Conservation (phyloP, 371 early-diverging fungal genomes). For the Caulochytrium protostelioides region DNA sequence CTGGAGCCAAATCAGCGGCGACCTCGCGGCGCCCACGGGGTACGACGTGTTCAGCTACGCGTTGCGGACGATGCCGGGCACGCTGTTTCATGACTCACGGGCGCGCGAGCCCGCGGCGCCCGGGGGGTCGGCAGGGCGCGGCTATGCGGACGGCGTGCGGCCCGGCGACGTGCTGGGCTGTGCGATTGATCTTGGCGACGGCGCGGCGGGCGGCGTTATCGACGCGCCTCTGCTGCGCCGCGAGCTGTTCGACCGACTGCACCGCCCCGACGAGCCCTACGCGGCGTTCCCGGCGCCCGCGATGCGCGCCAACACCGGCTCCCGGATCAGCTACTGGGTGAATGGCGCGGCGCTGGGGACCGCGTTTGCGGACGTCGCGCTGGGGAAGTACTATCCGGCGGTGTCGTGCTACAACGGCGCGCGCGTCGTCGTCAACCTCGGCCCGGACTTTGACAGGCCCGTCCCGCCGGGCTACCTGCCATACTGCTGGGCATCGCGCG, state of each 20-base stretch:
- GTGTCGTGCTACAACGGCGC: conserved; percentile 36
- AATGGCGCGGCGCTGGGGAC: conserved; percentile 38
- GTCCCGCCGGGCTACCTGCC: too few relatives aligned
- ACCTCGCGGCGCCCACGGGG: conserved; percentile 48
- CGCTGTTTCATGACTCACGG: conserved; percentile 32
- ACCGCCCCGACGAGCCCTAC: conserved; percentile 7
- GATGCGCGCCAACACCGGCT: conserved; percentile 12
- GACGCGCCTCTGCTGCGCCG: too few relatives aligned
- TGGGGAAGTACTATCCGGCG: conserved; percentile 48
- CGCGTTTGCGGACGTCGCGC: conserved; percentile 34
- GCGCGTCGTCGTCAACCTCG: conserved; percentile 34
- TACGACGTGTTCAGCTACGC: conserved; percentile 44
- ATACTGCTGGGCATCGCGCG: too few relatives aligned
- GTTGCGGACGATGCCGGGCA: conserved; percentile 29
- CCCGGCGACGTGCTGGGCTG: conserved; percentile 39
- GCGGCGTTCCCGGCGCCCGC: conserved; percentile 7
- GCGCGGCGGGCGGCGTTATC: conserved; percentile 16
- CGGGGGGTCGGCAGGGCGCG: too few relatives aligned
- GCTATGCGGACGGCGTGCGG: background rate
- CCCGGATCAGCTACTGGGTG: conserved; percentile 32
- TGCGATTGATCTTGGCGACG: conserved; percentile 21
- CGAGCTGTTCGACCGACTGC: too few relatives aligned
- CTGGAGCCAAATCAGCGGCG: conserved; percentile 47
- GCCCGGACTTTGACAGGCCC: conserved; percentile 37
- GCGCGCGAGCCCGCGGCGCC: too few relatives aligned